phyloP scores from a whole-genome alignment of 23 red algal species.

The Cyanidiococcus yangmingshanensis region DNA sequence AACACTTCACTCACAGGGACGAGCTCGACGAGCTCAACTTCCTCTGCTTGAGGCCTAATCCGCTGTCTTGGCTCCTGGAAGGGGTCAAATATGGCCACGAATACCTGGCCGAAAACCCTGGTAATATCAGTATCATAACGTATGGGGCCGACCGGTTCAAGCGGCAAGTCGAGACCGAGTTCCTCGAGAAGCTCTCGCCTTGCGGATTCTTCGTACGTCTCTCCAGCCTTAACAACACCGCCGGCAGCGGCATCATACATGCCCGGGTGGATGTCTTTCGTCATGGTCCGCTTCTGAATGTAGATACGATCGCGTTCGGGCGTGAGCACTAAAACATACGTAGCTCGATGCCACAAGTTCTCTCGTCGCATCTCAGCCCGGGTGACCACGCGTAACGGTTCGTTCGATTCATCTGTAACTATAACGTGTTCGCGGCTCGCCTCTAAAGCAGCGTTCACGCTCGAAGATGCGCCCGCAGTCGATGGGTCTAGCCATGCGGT shows the following conservation, averaged over 20 bases:
- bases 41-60: neutral
- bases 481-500: neutral
- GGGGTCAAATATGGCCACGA: neutral
- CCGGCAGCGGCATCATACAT: slow-evolving; percentile 28
- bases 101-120: slow-evolving; percentile 9
- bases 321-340: slow-evolving; percentile 25
- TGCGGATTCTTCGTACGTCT: slow-evolving; percentile 22
- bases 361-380: slow-evolving; percentile 19
- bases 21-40: slow-evolving; percentile 6
- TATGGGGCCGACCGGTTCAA: slow-evolving; percentile 16
- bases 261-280: slow-evolving; percentile 26
- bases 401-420: slow-evolving; percentile 4
- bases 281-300: slow-evolving; percentile 23
- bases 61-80: neutral
- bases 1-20: neutral
- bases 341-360: slow-evolving; percentile 26
- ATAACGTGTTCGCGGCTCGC: slow-evolving; percentile 2
- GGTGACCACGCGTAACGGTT: neutral
- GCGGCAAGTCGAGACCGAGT: neutral
- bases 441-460: neutral
- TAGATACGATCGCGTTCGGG: slow-evolving; percentile 2
- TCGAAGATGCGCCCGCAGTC: neutral
- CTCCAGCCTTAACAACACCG: slow-evolving; percentile 20
- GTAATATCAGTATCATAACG: neutral
- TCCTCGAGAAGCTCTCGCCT: slow-evolving; percentile 24